Percentiles rank a stretch among this genome's conserved stretches.
These are phyloP conservation scores for Oehlia diaphana DNA, from an alignment of 192 early-diverging fungal genomes.

Conservation along the genomic window DNA sequence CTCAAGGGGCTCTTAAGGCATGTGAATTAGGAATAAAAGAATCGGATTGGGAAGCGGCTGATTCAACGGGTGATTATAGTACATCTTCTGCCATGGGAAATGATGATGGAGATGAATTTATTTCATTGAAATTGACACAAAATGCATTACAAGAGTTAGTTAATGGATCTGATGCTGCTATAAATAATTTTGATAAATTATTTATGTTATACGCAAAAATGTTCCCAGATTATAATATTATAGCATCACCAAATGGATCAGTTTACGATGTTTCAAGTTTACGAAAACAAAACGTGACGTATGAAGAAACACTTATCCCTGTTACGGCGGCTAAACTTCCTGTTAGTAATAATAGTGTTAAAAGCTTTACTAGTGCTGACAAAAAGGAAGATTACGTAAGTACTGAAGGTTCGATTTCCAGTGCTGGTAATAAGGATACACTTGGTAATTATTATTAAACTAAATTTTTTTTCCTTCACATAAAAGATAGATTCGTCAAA, in stretches of 20 bases:
- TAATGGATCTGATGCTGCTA: conserved; percentile 50
- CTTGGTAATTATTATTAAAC: conserved; percentile 31
- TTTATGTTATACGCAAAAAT: conserved; percentile 66
- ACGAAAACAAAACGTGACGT: conserved; percentile 23
- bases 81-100: conserved; percentile 25
- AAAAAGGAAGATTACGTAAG: conserved; percentile 27
- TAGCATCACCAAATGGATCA: conserved; percentile 23
- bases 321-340: conserved; percentile 4
- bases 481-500: no score
- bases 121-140: conserved; percentile 64
- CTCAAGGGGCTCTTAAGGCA: conserved; percentile 58
- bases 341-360: conserved; percentile 34
- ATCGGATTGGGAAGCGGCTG: conserved; percentile 46
- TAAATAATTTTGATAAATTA: conserved; percentile 57
- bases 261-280: conserved; percentile 36
- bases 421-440: conserved; percentile 26
- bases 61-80: conserved; percentile 27
- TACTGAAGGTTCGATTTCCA: conserved; percentile 29
- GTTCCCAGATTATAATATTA: conserved; percentile 36
- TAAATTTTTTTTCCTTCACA: background rate
- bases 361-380: conserved; percentile 30
- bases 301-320: conserved; percentile 7
- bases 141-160: conserved; percentile 51
- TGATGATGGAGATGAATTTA: conserved; percentile 59
- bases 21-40: conserved; percentile 65